Percentiles rank a stretch among this genome's conserved stretches.
phyloP scores from a whole-genome alignment of 2,329 filamentous ascomycete species.

The Monosporascus ibericus region DNA sequence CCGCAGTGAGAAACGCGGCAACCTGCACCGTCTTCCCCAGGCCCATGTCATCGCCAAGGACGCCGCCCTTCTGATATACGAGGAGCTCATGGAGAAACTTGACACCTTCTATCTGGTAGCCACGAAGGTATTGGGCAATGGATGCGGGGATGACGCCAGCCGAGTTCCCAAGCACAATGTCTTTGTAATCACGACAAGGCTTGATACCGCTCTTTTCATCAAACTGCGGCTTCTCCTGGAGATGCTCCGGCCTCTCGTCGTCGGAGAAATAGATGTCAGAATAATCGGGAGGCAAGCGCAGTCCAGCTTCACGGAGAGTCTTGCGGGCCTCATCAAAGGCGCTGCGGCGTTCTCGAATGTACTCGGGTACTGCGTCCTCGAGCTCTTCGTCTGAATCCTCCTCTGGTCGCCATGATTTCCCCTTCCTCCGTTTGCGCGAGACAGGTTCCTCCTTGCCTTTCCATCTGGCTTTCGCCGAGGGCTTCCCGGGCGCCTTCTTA shows the following conservation, averaged over 20 bases:
- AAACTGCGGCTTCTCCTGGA: slow-evolving; percentile 68
- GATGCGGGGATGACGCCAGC: slow-evolving; percentile 78
- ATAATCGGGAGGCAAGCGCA: slow-evolving; percentile 74
- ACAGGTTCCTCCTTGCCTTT: slow-evolving; percentile 13
- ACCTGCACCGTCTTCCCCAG: slow-evolving; percentile 96
- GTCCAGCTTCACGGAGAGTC: slow-evolving; percentile 57
- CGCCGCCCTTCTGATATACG: slow-evolving; percentile 82
- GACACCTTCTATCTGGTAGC: slow-evolving; percentile 84
- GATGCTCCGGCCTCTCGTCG: slow-evolving; percentile 52
- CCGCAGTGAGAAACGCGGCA: slow-evolving; percentile 82
- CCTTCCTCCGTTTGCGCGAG: slow-evolving; percentile 4
- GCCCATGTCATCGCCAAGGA: slow-evolving; percentile 96
- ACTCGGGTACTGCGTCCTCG: slow-evolving; percentile 61
- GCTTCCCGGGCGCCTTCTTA: slow-evolving; percentile 11
- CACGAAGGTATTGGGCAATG: slow-evolving; percentile 84
- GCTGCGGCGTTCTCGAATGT: slow-evolving; percentile 62
- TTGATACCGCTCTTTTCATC: slow-evolving; percentile 46
- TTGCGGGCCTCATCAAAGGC: slow-evolving; percentile 60
- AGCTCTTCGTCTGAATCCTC: slow-evolving; percentile 35
- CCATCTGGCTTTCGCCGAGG: slow-evolving; percentile 5
- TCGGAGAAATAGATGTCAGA: slow-evolving; percentile 72
- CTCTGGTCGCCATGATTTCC: slow-evolving; percentile 13
- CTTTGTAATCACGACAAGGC: slow-evolving; percentile 64
- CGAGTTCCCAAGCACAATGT: slow-evolving; percentile 69
- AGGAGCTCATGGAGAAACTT: slow-evolving; percentile 83